phyloP scores from a whole-genome alignment of 495 filamentous ascomycete species.

The Aspergillus sclerotiicarbonarius region DNA sequence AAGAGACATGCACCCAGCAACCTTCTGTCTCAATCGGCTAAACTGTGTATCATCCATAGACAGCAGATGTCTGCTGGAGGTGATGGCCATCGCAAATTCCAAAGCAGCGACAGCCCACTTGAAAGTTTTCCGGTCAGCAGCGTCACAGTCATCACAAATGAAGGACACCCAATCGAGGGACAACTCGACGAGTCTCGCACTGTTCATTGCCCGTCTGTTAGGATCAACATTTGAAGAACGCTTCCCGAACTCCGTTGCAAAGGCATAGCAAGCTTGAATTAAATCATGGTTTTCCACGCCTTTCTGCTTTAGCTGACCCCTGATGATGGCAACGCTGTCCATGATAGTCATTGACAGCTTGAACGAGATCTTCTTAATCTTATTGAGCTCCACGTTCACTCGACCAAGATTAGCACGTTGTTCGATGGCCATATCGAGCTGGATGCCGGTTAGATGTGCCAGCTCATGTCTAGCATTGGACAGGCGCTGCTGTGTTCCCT shows the following conservation, averaged over 20 bases:
- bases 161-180: constrained; percentile 97
- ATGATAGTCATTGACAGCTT: constrained; percentile 98
- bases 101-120: constrained; percentile 93
- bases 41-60: constrained; percentile 86
- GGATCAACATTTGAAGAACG: constrained; percentile 89
- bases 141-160: constrained; percentile 93
- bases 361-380: constrained; percentile 94
- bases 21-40: constrained; percentile 73
- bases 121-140: constrained; percentile 94
- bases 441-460: constrained; percentile 69
- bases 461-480: constrained; percentile 75
- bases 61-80: constrained; percentile 84
- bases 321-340: constrained; percentile 93
- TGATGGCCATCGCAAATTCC: constrained; percentile 97
- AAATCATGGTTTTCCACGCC: constrained; percentile 90
- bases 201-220: constrained; percentile 93
- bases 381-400: constrained; percentile 86
- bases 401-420: constrained; percentile 89
- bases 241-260: constrained; percentile 96
- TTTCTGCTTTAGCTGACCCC: constrained; percentile 67
- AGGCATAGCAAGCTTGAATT: constrained; percentile 98
- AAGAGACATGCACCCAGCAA: constrained; percentile 95
- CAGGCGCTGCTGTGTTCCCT: constrained; percentile 77
- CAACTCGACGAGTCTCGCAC: constrained; percentile 85
- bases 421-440: constrained; percentile 84